A percentile compares a stretch with the other conserved stretches of the same genome.
These are phyloP conservation scores for Talaromyces sp. DNA, from an alignment of 2,329 filamentous ascomycete species.

Conservation along the genomic window DNA sequence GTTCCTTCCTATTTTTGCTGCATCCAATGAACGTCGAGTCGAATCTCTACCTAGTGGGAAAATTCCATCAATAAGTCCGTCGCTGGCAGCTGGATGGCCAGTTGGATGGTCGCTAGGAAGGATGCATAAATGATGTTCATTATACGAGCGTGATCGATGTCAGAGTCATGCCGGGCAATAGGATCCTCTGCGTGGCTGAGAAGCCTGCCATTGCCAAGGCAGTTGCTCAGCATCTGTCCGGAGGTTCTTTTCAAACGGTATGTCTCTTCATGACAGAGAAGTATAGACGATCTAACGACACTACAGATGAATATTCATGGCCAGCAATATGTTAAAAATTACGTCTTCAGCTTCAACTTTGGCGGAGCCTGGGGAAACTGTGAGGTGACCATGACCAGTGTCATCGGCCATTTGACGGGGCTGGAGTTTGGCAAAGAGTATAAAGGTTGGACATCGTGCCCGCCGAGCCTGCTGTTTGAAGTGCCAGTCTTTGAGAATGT, in stretches of 20 bases:
- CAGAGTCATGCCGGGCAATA: slow-evolving; percentile 31
- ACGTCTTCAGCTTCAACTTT: slow-evolving; percentile 87
- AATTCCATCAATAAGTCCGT: background rate
- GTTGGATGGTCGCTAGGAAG: no score
- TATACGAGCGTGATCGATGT: background rate
- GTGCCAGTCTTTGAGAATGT: slow-evolving; percentile 69
- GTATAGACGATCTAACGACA: background rate
- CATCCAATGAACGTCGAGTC: background rate
- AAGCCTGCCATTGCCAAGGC: slow-evolving; percentile 96
- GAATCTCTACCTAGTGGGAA: background rate
- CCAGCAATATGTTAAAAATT: slow-evolving; percentile 85
- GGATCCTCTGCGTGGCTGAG: slow-evolving; percentile 71
- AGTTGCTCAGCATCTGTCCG: slow-evolving; percentile 82
- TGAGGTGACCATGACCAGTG: slow-evolving; percentile 88
- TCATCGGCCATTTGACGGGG: slow-evolving; percentile 80
- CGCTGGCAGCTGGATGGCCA: background rate
- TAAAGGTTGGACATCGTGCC: slow-evolving; percentile 75
- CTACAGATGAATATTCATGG: slow-evolving; percentile 62
- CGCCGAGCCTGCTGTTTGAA: slow-evolving; percentile 74
- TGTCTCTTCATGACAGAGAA: slow-evolving; percentile 31
- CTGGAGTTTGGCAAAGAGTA: slow-evolving; percentile 71
- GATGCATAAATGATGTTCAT: background rate
- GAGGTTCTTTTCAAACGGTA: slow-evolving; percentile 68
- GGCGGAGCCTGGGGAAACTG: slow-evolving; percentile 73
- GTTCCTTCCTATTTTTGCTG: slow-evolving; percentile 7